These are phyloP conservation scores for Mortierella sp. DNA, from an alignment of 371 early-diverging fungal species.

Conservation along the genomic window DNA sequence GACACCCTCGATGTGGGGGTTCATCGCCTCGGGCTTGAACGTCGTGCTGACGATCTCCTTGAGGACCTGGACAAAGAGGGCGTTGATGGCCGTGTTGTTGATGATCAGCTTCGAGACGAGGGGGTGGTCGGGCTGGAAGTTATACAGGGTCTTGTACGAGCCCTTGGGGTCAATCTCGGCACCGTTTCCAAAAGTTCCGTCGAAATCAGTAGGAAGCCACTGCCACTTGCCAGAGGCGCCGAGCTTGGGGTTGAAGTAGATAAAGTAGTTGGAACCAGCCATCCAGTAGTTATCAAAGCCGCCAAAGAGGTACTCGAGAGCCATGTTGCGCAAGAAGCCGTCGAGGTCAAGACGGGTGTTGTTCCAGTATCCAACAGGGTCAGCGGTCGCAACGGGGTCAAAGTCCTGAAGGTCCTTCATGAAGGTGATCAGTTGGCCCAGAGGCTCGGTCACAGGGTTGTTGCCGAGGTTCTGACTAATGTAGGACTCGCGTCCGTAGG, in stretches of 20 bases:
- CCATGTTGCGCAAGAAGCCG: constrained; percentile 62
- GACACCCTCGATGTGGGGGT: constrained; percentile 55
- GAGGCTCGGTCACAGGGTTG: constrained; percentile 52
- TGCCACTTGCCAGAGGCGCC: constrained; percentile 44
- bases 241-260: constrained; percentile 52
- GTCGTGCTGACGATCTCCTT: constrained; percentile 67
- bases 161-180: constrained; percentile 39
- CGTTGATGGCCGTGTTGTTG: constrained; percentile 40
- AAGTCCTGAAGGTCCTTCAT: constrained; percentile 48
- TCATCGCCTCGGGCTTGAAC: constrained; percentile 65
- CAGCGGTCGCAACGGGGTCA: constrained; percentile 26
- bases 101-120: constrained; percentile 56
- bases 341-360: constrained; percentile 43
- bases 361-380: constrained; percentile 46
- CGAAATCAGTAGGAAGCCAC: constrained; percentile 63
- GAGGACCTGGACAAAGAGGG: constrained; percentile 60
- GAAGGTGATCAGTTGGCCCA: constrained; percentile 58
- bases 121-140: constrained; percentile 47
- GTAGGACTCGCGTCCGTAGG: constrained; percentile 58
- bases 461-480: constrained; percentile 57
- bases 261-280: constrained; percentile 55
- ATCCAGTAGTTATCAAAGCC: constrained; percentile 64
- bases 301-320: constrained; percentile 65
- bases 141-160: constrained; percentile 44
- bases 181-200: constrained; percentile 67